A percentile compares a stretch with the other conserved stretches of the same genome.
These are phyloP conservation scores for Globisporangium spinosum DNA, from an alignment of 352 stramenopile species.

Conservation along the genomic window DNA sequence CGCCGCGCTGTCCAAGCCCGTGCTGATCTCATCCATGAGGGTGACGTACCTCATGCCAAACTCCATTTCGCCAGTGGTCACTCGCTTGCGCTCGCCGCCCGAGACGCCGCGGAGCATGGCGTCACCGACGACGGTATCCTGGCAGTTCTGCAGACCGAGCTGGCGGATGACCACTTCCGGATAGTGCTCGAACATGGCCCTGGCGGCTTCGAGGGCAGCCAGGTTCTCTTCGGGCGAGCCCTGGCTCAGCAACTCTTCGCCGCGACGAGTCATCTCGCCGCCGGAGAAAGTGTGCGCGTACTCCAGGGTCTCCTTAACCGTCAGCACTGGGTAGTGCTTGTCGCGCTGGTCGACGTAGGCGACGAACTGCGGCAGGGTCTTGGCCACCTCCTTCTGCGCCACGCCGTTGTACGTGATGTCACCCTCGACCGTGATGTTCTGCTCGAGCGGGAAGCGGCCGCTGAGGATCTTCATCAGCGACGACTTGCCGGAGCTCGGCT, in stretches of 20 bases:
- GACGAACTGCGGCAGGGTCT: too few species aligned
- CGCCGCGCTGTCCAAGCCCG: constrained; percentile 47
- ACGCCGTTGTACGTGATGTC: too few species aligned
- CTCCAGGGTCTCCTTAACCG: too few species aligned
- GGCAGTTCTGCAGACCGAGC: constrained; percentile 9
- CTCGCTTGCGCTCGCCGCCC: constrained; percentile 55
- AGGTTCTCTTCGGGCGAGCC: too few species aligned
- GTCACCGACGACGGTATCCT: constrained; percentile 22
- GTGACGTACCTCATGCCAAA: constrained; percentile 71
- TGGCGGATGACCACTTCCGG: constrained; percentile 2
- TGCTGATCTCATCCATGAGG: constrained; percentile 79
- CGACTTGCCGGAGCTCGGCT: background rate
- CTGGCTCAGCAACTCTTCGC: too few species aligned
- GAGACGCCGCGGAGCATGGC: constrained; percentile 49
- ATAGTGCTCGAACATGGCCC: too few species aligned
- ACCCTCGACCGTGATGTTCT: background rate
- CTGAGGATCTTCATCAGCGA: constrained; percentile 2
- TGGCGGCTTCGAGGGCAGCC: too few species aligned
- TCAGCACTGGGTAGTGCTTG: too few species aligned
- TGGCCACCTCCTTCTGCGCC: too few species aligned
- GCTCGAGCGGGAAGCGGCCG: background rate
- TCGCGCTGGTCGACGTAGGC: too few species aligned
- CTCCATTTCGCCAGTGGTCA: constrained; percentile 66
- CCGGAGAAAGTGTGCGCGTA: too few species aligned
- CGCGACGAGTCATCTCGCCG: too few species aligned